phyloP scores from a whole-genome alignment of 148 eudicot species.

The Pharnaceum exiguum region DNA sequence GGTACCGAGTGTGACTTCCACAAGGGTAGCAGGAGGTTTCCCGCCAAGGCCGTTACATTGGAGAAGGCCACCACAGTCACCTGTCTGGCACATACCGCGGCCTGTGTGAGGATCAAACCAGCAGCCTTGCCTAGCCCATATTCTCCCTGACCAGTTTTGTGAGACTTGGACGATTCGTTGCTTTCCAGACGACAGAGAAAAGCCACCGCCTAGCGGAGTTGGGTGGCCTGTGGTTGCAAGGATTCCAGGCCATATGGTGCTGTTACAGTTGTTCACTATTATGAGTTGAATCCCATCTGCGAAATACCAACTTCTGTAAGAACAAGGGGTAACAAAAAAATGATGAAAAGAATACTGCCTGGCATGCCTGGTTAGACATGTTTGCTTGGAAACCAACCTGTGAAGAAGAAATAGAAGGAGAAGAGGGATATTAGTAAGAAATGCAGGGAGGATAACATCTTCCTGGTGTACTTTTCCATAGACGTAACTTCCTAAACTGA shows the following conservation, averaged over 20 bases:
- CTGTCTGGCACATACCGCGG: constrained; percentile 44
- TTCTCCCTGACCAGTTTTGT: constrained; percentile 57
- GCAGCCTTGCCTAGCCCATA: constrained; percentile 74
- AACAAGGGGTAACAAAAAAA: neutral
- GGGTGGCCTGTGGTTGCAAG: constrained; percentile 43
- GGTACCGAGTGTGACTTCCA: constrained; percentile 66
- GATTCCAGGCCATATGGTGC: constrained; percentile 65
- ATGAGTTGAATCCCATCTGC: constrained; percentile 55
- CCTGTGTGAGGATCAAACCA: constrained; percentile 26
- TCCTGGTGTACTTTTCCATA: neutral
- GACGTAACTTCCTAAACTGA: too few species aligned
- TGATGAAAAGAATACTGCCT: too few species aligned
- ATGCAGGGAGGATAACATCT: constrained; percentile 23
- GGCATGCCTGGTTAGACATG: too few species aligned
- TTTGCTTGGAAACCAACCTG: too few species aligned
- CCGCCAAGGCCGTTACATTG: constrained; percentile 50
- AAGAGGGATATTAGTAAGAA: constrained; percentile 12
- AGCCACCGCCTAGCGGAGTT: constrained; percentile 58
- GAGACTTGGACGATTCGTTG: constrained; percentile 35
- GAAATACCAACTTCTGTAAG: neutral
- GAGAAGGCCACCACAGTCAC: constrained; percentile 57
- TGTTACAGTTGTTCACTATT: constrained; percentile 57
- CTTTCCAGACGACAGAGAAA: constrained; percentile 30
- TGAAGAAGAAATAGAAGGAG: neutral
- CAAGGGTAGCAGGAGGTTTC: constrained; percentile 51